Conservation (phyloP, 2,329 filamentous ascomycete genomes). For the Epichloe elymi region DNA sequence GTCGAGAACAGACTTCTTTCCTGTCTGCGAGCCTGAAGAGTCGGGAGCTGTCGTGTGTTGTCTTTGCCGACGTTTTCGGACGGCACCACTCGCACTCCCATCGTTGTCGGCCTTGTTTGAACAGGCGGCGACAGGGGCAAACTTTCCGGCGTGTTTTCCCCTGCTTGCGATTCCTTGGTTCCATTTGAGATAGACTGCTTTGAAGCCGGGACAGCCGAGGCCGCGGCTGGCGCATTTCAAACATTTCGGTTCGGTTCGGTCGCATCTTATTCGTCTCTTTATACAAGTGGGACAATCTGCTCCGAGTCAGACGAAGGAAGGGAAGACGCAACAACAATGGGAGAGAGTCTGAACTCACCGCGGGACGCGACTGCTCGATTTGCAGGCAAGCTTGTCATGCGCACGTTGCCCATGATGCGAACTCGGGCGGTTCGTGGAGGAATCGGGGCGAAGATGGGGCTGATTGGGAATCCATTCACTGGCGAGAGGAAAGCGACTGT, state of each 20-base stretch:
- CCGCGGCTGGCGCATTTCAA: conserved; percentile 10
- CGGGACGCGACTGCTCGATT: conserved; percentile 8
- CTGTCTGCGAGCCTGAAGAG: background rate
- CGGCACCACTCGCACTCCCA: background rate
- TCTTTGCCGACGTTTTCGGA: background rate
- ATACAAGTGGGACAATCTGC: conserved; percentile 10
- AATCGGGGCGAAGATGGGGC: background rate
- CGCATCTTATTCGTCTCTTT: conserved; percentile 11
- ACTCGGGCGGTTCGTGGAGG: background rate
- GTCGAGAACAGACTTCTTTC: background rate
- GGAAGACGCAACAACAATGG: background rate
- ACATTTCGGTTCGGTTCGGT: conserved; percentile 10
- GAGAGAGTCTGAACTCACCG: conserved; percentile 2
- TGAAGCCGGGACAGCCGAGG: conserved; percentile 9
- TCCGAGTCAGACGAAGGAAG: background rate
- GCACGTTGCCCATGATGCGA: conserved; percentile 7
- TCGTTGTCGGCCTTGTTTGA: background rate
- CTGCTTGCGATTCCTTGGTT: conserved; percentile 12
- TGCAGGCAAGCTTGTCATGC: conserved; percentile 8
- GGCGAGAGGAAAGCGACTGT: background rate
- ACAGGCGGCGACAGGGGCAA: conserved; percentile 2
- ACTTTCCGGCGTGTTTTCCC: conserved; percentile 9
- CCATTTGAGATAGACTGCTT: conserved; percentile 9
- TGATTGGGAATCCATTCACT: background rate
- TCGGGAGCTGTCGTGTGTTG: background rate